Evolutionary conservation across 805 yeast species (phyloP).

Genomic region (Saturnispora hagleri): DNA sequence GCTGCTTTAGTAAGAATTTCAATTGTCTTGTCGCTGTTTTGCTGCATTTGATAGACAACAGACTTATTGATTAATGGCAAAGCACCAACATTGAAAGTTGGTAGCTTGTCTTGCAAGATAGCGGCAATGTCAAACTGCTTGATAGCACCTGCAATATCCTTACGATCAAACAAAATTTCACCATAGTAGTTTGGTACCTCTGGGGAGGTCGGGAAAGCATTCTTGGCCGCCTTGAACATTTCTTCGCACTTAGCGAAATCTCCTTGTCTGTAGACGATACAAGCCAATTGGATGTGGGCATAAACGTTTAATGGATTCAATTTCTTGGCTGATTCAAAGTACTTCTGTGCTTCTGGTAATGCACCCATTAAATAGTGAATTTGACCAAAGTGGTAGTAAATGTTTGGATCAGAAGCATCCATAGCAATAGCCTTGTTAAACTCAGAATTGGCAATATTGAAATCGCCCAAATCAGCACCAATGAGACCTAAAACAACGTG

Average conservation of each 20-base stretch:
- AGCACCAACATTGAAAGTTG: constrained; percentile 72
- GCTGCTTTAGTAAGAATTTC: constrained; percentile 64
- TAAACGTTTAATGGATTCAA: constrained; percentile 69
- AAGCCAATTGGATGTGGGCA: constrained; percentile 87
- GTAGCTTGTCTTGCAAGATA: constrained; percentile 64
- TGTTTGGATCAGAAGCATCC: constrained; percentile 68
- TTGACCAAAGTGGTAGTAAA: constrained; percentile 93
- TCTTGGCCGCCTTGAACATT: constrained; percentile 56
- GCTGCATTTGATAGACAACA: constrained; percentile 51
- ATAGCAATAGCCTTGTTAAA: constrained; percentile 63
- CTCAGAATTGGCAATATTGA: constrained; percentile 50
- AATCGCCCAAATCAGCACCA: constrained; percentile 68
- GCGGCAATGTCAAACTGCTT: constrained; percentile 82
- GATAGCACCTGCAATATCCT: constrained; percentile 61
- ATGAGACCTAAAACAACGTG: constrained; percentile 76
- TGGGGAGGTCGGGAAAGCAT: constrained; percentile 75
- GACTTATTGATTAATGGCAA: constrained; percentile 89
- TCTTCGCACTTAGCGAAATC: constrained; percentile 49
- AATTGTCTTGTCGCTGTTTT: constrained; percentile 49
- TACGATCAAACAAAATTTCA: constrained; percentile 79
- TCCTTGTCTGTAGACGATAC: constrained; percentile 78
- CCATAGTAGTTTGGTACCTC: constrained; percentile 95
- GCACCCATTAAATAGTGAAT: constrained; percentile 74
- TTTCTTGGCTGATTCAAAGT: constrained; percentile 69
- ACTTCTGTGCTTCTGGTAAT: constrained; percentile 57